Evolutionary conservation across 2,329 filamentous ascomycete species (phyloP).

Genomic region (Catunica adiposa): DNA sequence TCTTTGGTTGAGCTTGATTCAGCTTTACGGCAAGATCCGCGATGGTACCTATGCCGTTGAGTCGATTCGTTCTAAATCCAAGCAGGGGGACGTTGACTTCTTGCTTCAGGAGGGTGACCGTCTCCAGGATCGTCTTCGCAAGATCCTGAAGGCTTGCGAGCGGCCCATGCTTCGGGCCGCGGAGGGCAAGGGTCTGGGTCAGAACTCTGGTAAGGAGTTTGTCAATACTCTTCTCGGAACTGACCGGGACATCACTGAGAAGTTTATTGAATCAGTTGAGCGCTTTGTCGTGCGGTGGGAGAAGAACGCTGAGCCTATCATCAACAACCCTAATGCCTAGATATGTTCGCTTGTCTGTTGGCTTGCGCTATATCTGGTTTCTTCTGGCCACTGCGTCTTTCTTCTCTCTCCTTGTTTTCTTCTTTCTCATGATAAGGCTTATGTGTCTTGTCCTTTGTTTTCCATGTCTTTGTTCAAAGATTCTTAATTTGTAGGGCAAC

Average conservation of each 20-base stretch:
- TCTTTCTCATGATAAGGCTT: constrained; percentile 6
- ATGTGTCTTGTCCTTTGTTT: neutral
- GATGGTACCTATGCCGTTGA: constrained; percentile 63
- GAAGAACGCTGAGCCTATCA: constrained; percentile 84
- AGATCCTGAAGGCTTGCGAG: constrained; percentile 80
- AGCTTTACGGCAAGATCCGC: constrained; percentile 87
- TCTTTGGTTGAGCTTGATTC: constrained; percentile 86
- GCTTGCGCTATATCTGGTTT: neutral
- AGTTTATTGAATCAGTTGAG: constrained; percentile 75
- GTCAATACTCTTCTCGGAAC: constrained; percentile 90
- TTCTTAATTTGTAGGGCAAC: constrained; percentile 13
- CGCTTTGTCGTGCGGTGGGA: constrained; percentile 91
- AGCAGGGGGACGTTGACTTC: constrained; percentile 59
- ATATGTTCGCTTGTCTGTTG: constrained; percentile 6
- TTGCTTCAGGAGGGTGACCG: constrained; percentile 82
- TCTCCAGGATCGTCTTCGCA: constrained; percentile 69
- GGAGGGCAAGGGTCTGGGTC: constrained; percentile 60
- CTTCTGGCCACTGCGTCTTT: neutral
- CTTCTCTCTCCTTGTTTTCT: no score
- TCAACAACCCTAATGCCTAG: constrained; percentile 44
- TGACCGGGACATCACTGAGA: constrained; percentile 79
- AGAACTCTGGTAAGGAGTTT: constrained; percentile 85
- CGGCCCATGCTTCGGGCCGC: constrained; percentile 85
- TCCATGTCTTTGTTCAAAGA: constrained; percentile 9
- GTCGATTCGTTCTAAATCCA: constrained; percentile 55